Percentiles rank a stretch among this genome's conserved stretches.
phyloP scores from a whole-genome alignment of 139 green algal genomes.

The Edaphochlamys debaryana region DNA sequence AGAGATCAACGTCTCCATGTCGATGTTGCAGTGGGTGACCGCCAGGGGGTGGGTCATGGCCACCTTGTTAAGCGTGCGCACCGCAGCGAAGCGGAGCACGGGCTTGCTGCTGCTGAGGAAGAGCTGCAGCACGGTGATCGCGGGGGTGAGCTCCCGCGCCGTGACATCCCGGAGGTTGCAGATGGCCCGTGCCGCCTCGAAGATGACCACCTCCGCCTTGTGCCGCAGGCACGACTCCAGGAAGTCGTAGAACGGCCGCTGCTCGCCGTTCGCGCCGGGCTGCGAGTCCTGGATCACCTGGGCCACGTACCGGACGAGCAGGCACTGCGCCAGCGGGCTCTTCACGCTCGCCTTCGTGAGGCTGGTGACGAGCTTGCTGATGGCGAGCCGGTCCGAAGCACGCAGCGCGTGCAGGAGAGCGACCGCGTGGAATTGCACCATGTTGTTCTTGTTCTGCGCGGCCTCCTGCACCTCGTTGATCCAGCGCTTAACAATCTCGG shows the following conservation, averaged over 20 bases:
- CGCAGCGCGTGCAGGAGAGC: constrained; percentile 94
- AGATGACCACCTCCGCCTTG: constrained; percentile 92
- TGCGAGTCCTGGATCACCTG: constrained; percentile 77
- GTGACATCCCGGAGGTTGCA: constrained; percentile 91
- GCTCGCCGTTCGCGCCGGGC: constrained; percentile 65
- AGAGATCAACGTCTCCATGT: constrained; percentile 98
- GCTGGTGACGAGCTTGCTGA: constrained; percentile 97
- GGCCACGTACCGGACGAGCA: constrained; percentile 94
- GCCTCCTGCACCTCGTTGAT: constrained; percentile 96
- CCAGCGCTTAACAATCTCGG: constrained; percentile 98
- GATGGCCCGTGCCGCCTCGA: constrained; percentile 97
- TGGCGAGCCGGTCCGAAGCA: constrained; percentile 91
- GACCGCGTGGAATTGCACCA: constrained; percentile 98
- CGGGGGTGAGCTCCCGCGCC: constrained; percentile 90
- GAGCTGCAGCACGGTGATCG: constrained; percentile 98
- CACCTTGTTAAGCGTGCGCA: constrained; percentile 94
- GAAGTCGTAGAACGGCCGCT: constrained; percentile 97
- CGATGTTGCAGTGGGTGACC: constrained; percentile 99
- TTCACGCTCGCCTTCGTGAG: constrained; percentile 85
- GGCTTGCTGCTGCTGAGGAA: constrained; percentile 97
- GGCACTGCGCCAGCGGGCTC: constrained; percentile 94
- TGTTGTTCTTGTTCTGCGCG: constrained; percentile 83
- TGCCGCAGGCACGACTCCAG: constrained; percentile 96
- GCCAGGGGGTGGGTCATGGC: constrained; percentile 94
- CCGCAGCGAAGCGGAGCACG: constrained; percentile 93